These are phyloP conservation scores for Pseudogymnoascus sp. DNA, from an alignment of 2,329 filamentous ascomycete genomes.

Conservation along the genomic window DNA sequence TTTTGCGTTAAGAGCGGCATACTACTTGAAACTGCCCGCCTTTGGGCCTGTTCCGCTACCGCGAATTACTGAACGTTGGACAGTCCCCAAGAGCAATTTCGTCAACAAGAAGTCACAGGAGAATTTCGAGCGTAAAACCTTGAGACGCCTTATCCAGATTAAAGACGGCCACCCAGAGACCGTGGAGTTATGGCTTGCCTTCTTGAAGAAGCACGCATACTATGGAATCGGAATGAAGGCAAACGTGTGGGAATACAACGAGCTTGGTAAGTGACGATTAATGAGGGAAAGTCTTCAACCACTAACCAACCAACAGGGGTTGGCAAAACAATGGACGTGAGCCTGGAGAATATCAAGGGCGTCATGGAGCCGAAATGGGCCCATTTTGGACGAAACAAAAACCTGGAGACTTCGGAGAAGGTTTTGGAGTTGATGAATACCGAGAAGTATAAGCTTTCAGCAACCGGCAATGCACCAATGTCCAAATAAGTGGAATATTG, in stretches of 20 bases:
- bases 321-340: slow-evolving; percentile 44
- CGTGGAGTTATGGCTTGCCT: slow-evolving; percentile 87
- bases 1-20: slow-evolving; percentile 88
- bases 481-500: not conserved
- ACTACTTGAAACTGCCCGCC: slow-evolving; percentile 82
- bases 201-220: slow-evolving; percentile 84
- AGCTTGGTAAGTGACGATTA: slow-evolving; percentile 48
- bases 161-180: slow-evolving; percentile 83
- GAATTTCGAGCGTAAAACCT: slow-evolving; percentile 89
- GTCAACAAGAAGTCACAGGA: slow-evolving; percentile 97
- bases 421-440: slow-evolving; percentile 50
- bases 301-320: slow-evolving; percentile 34
- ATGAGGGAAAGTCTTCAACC: not conserved
- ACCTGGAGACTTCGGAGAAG: slow-evolving; percentile 44
- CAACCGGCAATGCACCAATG: slow-evolving; percentile 25
- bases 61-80: slow-evolving; percentile 85
- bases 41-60: slow-evolving; percentile 81
- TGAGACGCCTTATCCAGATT: slow-evolving; percentile 82
- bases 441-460: slow-evolving; percentile 36
- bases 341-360: slow-evolving; percentile 35
- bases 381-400: slow-evolving; percentile 46
- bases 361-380: slow-evolving; percentile 46
- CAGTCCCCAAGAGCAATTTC: slow-evolving; percentile 80
- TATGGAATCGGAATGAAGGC: slow-evolving; percentile 99
- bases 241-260: slow-evolving; percentile 85